phyloP scores from a whole-genome alignment of 2,329 filamentous ascomycete genomes.

The Aureobasidium pullulans region DNA sequence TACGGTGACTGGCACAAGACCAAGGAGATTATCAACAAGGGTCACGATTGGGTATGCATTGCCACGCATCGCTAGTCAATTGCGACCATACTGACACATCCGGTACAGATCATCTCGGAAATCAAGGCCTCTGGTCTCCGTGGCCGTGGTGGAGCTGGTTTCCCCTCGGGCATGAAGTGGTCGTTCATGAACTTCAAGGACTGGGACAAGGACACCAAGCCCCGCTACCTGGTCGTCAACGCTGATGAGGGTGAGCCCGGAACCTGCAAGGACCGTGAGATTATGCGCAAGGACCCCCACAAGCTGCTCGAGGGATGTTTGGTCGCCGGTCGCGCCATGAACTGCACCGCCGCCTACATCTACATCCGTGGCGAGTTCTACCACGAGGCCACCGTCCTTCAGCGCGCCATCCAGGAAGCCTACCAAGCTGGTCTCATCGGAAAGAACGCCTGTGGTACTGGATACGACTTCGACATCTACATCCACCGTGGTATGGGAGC shows the following conservation, averaged over 20 bases:
- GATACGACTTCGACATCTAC: slow-evolving; percentile 97
- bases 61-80: background rate
- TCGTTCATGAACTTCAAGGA: slow-evolving; percentile 99
- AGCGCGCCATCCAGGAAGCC: slow-evolving; percentile 94
- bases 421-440: slow-evolving; percentile 92
- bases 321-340: slow-evolving; percentile 95
- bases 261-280: slow-evolving; percentile 98
- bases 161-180: slow-evolving; percentile 98
- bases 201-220: slow-evolving; percentile 96
- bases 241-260: slow-evolving; percentile 97
- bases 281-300: slow-evolving; percentile 99
- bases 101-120: slow-evolving; percentile 75
- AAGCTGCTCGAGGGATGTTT: slow-evolving; percentile 97
- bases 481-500: slow-evolving; percentile 94
- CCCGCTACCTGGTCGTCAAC: slow-evolving; percentile 94
- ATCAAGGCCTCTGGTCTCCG: slow-evolving; percentile 93
- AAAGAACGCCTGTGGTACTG: slow-evolving; percentile 94
- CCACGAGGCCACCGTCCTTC: slow-evolving; percentile 86
- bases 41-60: slow-evolving; percentile 73
- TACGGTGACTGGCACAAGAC: slow-evolving; percentile 99
- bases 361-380: slow-evolving; percentile 99
- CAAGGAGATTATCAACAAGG: slow-evolving; percentile 95
- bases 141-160: slow-evolving; percentile 93
- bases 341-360: slow-evolving; percentile 96
- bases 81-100: slow-evolving; percentile 9